Base-by-base conservation (phyloP, 2,329 filamentous ascomycete genomes). In the Phaeosphaeria sp. region DNA sequence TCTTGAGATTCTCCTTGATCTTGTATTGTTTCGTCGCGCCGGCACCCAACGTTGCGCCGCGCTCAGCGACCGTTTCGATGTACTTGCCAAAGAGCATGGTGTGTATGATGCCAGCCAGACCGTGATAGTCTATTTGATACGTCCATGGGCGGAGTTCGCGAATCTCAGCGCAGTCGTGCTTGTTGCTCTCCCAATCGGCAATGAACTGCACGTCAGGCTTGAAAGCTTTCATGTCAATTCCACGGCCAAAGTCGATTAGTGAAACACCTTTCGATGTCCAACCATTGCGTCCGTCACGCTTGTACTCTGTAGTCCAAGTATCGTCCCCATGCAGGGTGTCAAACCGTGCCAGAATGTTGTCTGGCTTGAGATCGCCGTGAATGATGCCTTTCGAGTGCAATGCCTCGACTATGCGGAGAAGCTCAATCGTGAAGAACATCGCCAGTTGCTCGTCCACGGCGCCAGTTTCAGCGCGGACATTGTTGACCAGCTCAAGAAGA, bases 81-180 rank as follows among this genome's bases (percentile, higher is more conserved):
- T 98, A 98, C 72, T 91, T 93, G 10, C 95, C 94, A 73, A 97
- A 99, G 3, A 99, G 85, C 67, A 99, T 85, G 44, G 88, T 90
- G 78, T 99, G 93, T 4, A 98, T 83, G 22, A 92, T 91, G 4
- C 92, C 93, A 0, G 95, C 95, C 0, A 97, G 84, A 13, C 95
- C 95, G 76, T 96, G 92, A 70, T 98, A 96, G 80, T 99, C 95
- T 65, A 97, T 92, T 76, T 99, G 95, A 82, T 93, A 97, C 1
- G 94, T 98, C 95, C 95, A 99, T 0, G 93, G 93, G 0, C 94
- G 86, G 55, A 92, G 86, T 79, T 99, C 94, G 47, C 93, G 90
- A 86, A 98, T 97, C 82, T 99, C 95, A 18, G 91, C 90, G 77
- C 95, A 99, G 78, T 99, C 95, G 36, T 39, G 36, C 36, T 39